Percentiles rank a stretch among this genome's conserved stretches.
These are phyloP conservation scores for Arthroderma sp. DNA, from an alignment of 2,329 filamentous ascomycete genomes.

Conservation along the genomic window DNA sequence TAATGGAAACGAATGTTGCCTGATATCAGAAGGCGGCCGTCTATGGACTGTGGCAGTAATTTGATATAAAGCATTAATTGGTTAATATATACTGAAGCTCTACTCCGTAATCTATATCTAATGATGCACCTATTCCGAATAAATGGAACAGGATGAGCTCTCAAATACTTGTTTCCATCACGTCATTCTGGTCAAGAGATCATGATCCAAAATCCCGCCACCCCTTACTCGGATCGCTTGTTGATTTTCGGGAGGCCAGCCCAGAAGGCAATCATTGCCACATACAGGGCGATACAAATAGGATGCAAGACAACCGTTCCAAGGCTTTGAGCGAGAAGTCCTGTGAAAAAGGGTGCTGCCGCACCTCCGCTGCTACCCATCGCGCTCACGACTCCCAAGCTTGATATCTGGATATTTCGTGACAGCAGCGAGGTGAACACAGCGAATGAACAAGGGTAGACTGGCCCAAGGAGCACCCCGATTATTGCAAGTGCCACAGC, in stretches of 20 bases:
- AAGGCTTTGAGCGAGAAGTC: conserved; percentile 33
- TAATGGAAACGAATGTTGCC: too few species aligned
- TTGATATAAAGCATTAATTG: too few species aligned
- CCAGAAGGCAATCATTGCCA: conserved; percentile 42
- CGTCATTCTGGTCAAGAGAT: too few species aligned
- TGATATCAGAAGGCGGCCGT: too few species aligned
- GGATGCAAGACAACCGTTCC: conserved; percentile 40
- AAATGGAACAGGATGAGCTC: too few species aligned
- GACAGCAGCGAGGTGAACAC: conserved; percentile 21
- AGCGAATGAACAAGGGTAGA: conserved; percentile 53
- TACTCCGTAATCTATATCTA: too few species aligned
- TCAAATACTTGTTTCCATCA: too few species aligned
- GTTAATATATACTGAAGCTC: too few species aligned
- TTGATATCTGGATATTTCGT: conserved; percentile 26
- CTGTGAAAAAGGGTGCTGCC: conserved; percentile 35
- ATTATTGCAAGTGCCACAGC: conserved; percentile 55
- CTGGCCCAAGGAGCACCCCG: conserved; percentile 61
- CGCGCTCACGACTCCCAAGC: conserved; percentile 26
- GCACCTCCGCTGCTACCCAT: conserved; percentile 32
- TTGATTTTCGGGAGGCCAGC: conserved; percentile 34
- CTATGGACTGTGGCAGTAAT: too few species aligned
- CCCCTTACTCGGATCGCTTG: too few species aligned
- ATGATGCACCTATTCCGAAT: too few species aligned
- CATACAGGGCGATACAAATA: conserved; percentile 43
- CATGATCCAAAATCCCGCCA: too few species aligned